Base-by-base conservation (phyloP, 2,329 filamentous ascomycete genomes). In the Aulographum hederae region DNA sequence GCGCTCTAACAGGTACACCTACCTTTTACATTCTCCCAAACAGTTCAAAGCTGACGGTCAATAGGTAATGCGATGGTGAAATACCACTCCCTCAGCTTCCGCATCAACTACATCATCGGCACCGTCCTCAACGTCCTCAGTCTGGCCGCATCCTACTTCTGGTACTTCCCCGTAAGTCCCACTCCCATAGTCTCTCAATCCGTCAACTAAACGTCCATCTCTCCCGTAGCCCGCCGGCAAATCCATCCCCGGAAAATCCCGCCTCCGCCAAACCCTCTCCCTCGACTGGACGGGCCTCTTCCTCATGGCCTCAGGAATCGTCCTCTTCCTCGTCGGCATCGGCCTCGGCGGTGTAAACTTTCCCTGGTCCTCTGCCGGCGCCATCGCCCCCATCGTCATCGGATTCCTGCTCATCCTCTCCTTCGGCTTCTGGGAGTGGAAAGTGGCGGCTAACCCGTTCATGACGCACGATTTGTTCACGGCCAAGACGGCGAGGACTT, bases 311-410 rank as follows among this genome's bases (percentile, higher is more conserved):
- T 5, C 11, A 15, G 33, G 35, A 32, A 11, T 28, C 34, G 23
- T 30, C 28, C 32, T 34, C 6, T 45, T 45, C 20, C 41, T 46
- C 16, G 29, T 46, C 12, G 53, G 49, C 29, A 33, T 54, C 20
- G 49, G 42, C 18, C 48, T 48, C 48, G 52, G 51, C 6, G 51
- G 52, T n/a, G 43, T 38, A 2, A 37, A 42, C 13, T 53, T 49
- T 34, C 41, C 49, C 3, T 56, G 53, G 53, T n/a, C 3, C 3
- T 28, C 20, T 26, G 32, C 34, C 8, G 34, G 32, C 10, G 23
- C 28, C 13, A 31, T 37, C 14, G 28, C 20, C 8, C 34, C 34
- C 4, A 18, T 37, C 17, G 20, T 34, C 14, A 15, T 37, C 11
- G 34, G 34, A 12, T 11, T 30, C 12, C 12, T 34, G 2, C 26